phyloP scores from a whole-genome alignment of 2,329 filamentous ascomycete genomes.

The Lachnellula cervina region DNA sequence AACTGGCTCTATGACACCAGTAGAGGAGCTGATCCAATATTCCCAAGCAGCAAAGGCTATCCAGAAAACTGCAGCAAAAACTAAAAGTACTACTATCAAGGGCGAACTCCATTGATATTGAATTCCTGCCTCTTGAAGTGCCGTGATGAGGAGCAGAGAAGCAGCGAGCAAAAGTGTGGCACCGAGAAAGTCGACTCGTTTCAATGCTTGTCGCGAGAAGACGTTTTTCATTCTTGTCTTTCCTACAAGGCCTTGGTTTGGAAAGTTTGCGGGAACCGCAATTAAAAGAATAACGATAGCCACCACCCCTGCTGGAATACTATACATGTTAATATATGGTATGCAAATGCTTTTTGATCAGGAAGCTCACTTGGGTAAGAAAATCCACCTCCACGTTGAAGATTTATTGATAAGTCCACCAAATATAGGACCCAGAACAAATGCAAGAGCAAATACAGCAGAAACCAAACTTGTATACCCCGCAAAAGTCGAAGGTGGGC shows the following conservation, averaged over 20 bases:
- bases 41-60: conserved; percentile 23
- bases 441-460: conserved; percentile 38
- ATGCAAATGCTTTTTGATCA: too few species aligned
- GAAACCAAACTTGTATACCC: conserved; percentile 40
- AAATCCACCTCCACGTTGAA: conserved; percentile 14
- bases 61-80: conserved; percentile 35
- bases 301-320: conserved; percentile 45
- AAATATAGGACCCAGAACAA: conserved; percentile 14
- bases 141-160: conserved; percentile 51
- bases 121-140: conserved; percentile 42
- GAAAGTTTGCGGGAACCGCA: conserved; percentile 25
- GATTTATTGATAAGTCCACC: conserved; percentile 15
- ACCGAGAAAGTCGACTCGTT: conserved; percentile 48
- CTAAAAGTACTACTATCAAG: conserved; percentile 40
- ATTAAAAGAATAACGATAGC: conserved; percentile 43
- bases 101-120: conserved; percentile 36
- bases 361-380: conserved; percentile 13
- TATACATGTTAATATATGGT: conserved; percentile 26
- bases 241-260: not conserved
- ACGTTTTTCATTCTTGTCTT: not conserved
- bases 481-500: conserved; percentile 28
- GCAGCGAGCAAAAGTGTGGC: conserved; percentile 49
- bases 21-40: not conserved
- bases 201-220: not conserved
- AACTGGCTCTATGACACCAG: not conserved